Evolutionary conservation across 192 early-diverging fungal genomes (phyloP), one percentile per base, ranked within the genome.

Genomic region (Globomyces pollinis-pini): DNA sequence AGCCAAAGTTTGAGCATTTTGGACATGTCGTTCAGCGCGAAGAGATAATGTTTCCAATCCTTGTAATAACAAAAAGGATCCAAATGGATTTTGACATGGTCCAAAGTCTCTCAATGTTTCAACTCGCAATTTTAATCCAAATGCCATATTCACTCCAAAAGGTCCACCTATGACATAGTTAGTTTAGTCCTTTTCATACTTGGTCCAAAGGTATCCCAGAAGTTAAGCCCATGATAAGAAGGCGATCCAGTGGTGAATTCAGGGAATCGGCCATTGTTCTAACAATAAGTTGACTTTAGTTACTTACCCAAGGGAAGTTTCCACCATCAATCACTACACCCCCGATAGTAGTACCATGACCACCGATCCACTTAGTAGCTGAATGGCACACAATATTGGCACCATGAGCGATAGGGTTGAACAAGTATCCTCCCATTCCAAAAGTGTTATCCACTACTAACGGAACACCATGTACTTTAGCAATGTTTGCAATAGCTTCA

Each of bases 401-500:
- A 59, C 91, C 92, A 68, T 92, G 85, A 34, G 90, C 86, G 56
- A 96, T 86, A 5, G 94, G 94, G n/a, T 80, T 79, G 28, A 82
- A 69, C 35, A 89, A 64, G 31, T 70, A 70, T 24, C 63, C 55
- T 15, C 89, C 93, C 51, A 88, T 88, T 57, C 94, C 94, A 67
- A 94, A 96, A 0, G 94, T 96, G 78, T 96, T 96, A 76, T 96
- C 94, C 23, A 96, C 94, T 51, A 96, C 77, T 42, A 96, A 72
- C 36, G 94, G 94, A 35, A 96, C 74, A 20, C 90, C 90, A 47
- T 86, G 79, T 16, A 75, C 71, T 56, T 96, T 88, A 38, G 87
- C 87, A 23, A 88, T 74, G 35, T 87, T 79, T 21, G 92, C 84
- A 50, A 96, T 85, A 15, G 78, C 86, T 49, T 74, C 72, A 64